Evolutionary conservation across 768 basidiomycete species (phyloP).

Genomic region (Amanita subjunquillea): DNA sequence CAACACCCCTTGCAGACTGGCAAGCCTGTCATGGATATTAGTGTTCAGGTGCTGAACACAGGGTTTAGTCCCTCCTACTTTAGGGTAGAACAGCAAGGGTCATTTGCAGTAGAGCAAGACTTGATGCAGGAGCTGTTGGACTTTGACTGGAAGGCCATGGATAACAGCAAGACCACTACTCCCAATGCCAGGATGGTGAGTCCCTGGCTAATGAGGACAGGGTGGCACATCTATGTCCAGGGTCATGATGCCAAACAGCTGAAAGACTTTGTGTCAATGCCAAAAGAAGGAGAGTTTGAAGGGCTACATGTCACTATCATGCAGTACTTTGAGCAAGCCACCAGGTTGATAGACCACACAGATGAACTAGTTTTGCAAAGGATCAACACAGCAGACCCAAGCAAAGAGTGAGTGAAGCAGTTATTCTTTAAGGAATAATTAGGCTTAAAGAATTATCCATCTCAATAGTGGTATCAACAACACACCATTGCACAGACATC

Average conservation of each 20-base stretch:
- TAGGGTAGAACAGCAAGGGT: too few species aligned
- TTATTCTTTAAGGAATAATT: too few species aligned
- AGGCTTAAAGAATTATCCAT: too few species aligned
- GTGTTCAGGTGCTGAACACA: neutral
- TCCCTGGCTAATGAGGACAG: neutral
- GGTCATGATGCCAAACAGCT: neutral
- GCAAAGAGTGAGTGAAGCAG: neutral
- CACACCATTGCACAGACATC: conserved; percentile 12
- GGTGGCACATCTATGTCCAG: conserved; percentile 1
- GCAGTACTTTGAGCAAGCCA: conserved; percentile 1
- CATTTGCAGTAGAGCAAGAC: neutral
- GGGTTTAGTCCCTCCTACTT: neutral
- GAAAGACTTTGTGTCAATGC: neutral
- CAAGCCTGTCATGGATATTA: neutral
- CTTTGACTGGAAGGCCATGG: too few species aligned
- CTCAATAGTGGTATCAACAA: conserved; percentile 11
- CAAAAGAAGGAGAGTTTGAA: neutral
- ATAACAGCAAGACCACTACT: neutral
- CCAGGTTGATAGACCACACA: conserved; percentile 4
- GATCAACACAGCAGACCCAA: conserved; percentile 7
- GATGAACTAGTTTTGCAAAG: conserved; percentile 8
- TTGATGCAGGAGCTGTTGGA: neutral
- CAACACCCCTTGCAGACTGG: neutral
- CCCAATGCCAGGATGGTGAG: neutral
- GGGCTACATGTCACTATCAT: too few species aligned